These are phyloP conservation scores for Solanum virginianum DNA, from an alignment of 257 asterid species.

Conservation along the genomic window DNA sequence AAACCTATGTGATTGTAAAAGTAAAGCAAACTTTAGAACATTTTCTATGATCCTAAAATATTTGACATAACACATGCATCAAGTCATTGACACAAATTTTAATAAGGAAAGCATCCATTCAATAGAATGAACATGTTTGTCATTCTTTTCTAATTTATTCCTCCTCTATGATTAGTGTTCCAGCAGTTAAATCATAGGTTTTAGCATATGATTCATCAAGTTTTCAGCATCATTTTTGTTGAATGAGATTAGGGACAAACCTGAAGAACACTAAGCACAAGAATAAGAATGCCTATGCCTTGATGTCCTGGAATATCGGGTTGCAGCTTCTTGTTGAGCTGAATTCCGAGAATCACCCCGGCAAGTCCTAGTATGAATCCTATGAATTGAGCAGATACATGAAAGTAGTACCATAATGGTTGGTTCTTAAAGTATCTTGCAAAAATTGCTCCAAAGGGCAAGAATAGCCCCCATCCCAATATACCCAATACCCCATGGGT, in stretches of 20 bases:
- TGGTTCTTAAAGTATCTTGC: slow-evolving; percentile 66
- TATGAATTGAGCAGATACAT: slow-evolving; percentile 47
- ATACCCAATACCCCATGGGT: slow-evolving; percentile 69
- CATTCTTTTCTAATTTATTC: neutral
- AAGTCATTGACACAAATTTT: neutral
- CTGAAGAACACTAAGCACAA: slow-evolving; percentile 64
- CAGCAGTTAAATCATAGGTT: neutral
- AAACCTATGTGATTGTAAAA: slow-evolving; percentile 24
- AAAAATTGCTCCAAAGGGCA: slow-evolving; percentile 63
- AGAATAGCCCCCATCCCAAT: slow-evolving; percentile 75
- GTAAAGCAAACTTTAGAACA: neutral
- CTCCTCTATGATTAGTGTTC: neutral
- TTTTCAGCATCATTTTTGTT: neutral
- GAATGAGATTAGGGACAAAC: slow-evolving; percentile 15
- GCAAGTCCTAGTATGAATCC: slow-evolving; percentile 72
- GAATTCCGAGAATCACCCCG: slow-evolving; percentile 52
- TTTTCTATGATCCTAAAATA: neutral
- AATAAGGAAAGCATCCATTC: neutral
- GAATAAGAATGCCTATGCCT: slow-evolving; percentile 71
- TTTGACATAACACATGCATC: neutral
- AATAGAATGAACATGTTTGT: neutral
- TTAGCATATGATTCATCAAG: neutral
- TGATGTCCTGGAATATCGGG: slow-evolving; percentile 54
- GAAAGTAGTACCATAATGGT: slow-evolving; percentile 67
- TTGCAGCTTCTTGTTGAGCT: slow-evolving; percentile 51